Percentiles rank a stretch among this genome's conserved stretches.
phyloP scores from a whole-genome alignment of 129 eudicot genomes.

The Saposhnikovia divaricata region DNA sequence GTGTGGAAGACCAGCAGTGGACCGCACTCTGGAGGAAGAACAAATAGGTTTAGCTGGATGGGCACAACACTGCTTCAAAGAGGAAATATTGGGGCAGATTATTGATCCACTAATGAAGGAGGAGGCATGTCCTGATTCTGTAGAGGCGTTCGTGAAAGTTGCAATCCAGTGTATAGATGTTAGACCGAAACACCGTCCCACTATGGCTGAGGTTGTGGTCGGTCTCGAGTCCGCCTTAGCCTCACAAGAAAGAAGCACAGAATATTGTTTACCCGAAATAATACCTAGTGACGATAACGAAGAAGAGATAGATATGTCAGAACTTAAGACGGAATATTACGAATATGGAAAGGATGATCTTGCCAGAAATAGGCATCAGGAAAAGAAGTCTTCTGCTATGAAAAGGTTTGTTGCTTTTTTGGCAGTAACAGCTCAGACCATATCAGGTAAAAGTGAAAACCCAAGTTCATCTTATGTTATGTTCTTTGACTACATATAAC shows the following conservation, averaged over 20 bases:
- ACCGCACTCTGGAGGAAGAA: conserved; percentile 27
- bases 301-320: too few species aligned
- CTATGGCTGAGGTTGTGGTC: conserved; percentile 49
- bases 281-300: neutral
- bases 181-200: conserved; percentile 37
- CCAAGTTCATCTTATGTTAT: too few species aligned
- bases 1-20: conserved; percentile 53
- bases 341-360: too few species aligned
- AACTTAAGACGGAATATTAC: too few species aligned
- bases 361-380: too few species aligned
- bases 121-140: conserved; percentile 21
- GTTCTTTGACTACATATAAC: too few species aligned
- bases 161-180: conserved; percentile 28
- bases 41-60: conserved; percentile 33
- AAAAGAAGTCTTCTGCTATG: too few species aligned
- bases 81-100: conserved; percentile 21
- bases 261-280: conserved; percentile 1
- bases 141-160: conserved; percentile 23
- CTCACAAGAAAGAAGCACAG: conserved; percentile 15
- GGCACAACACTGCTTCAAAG: conserved; percentile 25
- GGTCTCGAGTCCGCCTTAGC: conserved; percentile 42
- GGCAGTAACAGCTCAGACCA: too few species aligned
- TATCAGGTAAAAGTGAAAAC: too few species aligned
- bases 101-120: conserved; percentile 28
- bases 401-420: too few species aligned